phyloP scores from a whole-genome alignment of 1,284 basidiomycete species.

The Malassezia caprae region DNA sequence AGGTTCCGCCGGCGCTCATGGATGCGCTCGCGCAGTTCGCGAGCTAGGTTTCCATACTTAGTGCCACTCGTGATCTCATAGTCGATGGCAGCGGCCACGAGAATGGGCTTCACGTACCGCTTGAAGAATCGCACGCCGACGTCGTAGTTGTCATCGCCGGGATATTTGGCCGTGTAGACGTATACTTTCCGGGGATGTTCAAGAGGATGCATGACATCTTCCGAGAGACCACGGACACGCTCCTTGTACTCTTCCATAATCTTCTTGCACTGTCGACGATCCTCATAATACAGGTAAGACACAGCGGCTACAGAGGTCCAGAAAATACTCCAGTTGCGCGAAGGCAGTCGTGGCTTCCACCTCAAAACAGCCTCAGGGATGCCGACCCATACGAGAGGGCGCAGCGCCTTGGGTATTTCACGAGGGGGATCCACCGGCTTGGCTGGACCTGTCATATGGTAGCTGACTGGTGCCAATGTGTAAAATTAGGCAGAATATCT shows the following conservation, averaged over 20 bases:
- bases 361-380: slow-evolving; percentile 50
- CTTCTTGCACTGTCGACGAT: slow-evolving; percentile 64
- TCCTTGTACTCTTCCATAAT: slow-evolving; percentile 70
- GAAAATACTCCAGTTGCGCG: slow-evolving; percentile 88
- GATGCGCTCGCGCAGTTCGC: slow-evolving; percentile 64
- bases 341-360: slow-evolving; percentile 59
- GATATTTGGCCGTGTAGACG: slow-evolving; percentile 80
- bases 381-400: slow-evolving; percentile 51
- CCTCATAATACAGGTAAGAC: slow-evolving; percentile 68
- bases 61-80: slow-evolving; percentile 74
- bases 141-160: slow-evolving; percentile 85
- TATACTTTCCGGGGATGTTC: slow-evolving; percentile 70
- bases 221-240: slow-evolving; percentile 65
- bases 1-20: slow-evolving; percentile 56
- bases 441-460: not conserved
- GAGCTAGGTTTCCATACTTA: slow-evolving; percentile 70
- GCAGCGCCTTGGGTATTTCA: slow-evolving; percentile 17
- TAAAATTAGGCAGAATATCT: not conserved
- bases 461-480: not conserved
- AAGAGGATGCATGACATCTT: slow-evolving; percentile 59
- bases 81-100: slow-evolving; percentile 87
- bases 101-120: slow-evolving; percentile 91
- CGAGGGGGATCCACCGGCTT: not conserved
- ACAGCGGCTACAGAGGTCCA: slow-evolving; percentile 63
- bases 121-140: slow-evolving; percentile 76